These are phyloP conservation scores for Mycena chlorophos DNA, from an alignment of 768 basidiomycete genomes.

Conservation along the genomic window DNA sequence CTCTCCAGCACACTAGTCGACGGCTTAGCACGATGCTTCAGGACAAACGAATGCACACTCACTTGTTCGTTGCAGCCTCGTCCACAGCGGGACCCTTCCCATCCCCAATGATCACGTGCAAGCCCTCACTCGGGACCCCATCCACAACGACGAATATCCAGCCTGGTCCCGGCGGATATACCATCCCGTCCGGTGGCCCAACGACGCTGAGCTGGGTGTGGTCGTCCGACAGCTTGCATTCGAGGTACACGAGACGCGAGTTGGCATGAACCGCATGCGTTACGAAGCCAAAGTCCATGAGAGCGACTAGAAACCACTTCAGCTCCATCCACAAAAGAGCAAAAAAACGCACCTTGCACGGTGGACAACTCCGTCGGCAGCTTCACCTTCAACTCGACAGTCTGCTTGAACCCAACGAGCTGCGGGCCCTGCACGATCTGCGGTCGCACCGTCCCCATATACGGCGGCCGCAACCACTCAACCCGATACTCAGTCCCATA, in stretches of 20 bases:
- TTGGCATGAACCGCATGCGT: conserved; percentile 79
- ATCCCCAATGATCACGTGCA: conserved; percentile 67
- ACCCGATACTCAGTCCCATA: conserved; percentile 89
- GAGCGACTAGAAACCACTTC: conserved; percentile 45
- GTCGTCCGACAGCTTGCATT: conserved; percentile 39
- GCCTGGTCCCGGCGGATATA: conserved; percentile 83
- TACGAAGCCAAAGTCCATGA: conserved; percentile 83
- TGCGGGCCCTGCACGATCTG: conserved; percentile 37
- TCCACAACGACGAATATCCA: conserved; percentile 70
- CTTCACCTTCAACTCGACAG: conserved; percentile 46
- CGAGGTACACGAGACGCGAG: conserved; percentile 71
- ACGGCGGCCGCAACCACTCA: conserved; percentile 84
- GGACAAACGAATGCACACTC: conserved; percentile 21
- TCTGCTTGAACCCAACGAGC: conserved; percentile 47
- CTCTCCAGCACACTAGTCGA: conserved; percentile 50
- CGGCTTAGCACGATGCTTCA: not conserved
- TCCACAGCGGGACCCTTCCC: conserved; percentile 63
- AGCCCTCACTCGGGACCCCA: conserved; percentile 64
- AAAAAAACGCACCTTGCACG: conserved; percentile 49
- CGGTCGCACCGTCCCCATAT: conserved; percentile 66
- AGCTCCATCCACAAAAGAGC: not conserved
- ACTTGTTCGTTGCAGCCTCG: conserved; percentile 58
- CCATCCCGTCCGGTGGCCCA: conserved; percentile 59
- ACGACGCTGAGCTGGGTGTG: conserved; percentile 51
- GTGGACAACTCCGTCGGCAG: conserved; percentile 32